These are phyloP conservation scores for Podila epicladia DNA, from an alignment of 192 early-diverging fungal species.

Conservation along the genomic window DNA sequence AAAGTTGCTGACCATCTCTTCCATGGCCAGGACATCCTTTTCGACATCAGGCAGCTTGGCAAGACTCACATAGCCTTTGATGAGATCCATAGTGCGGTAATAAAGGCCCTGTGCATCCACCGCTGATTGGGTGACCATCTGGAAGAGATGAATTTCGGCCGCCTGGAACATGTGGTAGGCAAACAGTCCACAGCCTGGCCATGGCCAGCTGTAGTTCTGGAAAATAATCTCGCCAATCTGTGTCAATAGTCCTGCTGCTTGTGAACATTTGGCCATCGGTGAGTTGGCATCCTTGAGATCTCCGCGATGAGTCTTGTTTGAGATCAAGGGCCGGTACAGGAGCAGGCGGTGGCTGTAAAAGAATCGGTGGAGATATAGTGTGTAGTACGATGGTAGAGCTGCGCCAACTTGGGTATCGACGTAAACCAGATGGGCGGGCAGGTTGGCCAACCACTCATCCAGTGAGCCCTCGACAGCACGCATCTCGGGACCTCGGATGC, in stretches of 20 bases:
- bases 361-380: conserved; percentile 51
- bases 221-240: conserved; percentile 52
- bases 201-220: conserved; percentile 52
- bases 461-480: conserved; percentile 26
- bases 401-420: conserved; percentile 12
- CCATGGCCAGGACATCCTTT: conserved; percentile 44
- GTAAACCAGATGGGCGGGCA: conserved; percentile 44
- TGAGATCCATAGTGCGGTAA: conserved; percentile 45
- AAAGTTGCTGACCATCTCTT: conserved; percentile 46
- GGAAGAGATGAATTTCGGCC: conserved; percentile 50
- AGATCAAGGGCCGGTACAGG: conserved; percentile 41
- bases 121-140: conserved; percentile 40
- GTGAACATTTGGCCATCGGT: conserved; percentile 37
- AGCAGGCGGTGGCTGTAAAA: conserved; percentile 42
- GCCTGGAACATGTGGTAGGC: conserved; percentile 52
- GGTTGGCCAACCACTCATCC: conserved; percentile 25
- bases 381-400: conserved; percentile 46
- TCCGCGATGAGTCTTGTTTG: conserved; percentile 39
- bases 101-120: conserved; percentile 37
- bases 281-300: conserved; percentile 35
- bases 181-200: conserved; percentile 51
- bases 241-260: conserved; percentile 36
- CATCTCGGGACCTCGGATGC: conserved; percentile 29
- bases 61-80: conserved; percentile 47
- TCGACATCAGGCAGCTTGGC: conserved; percentile 40